A percentile compares a stretch with the other conserved stretches of the same genome.
Conservation (phyloP, 2,329 filamentous ascomycete genomes). For the Monosporascus ibericus region DNA sequence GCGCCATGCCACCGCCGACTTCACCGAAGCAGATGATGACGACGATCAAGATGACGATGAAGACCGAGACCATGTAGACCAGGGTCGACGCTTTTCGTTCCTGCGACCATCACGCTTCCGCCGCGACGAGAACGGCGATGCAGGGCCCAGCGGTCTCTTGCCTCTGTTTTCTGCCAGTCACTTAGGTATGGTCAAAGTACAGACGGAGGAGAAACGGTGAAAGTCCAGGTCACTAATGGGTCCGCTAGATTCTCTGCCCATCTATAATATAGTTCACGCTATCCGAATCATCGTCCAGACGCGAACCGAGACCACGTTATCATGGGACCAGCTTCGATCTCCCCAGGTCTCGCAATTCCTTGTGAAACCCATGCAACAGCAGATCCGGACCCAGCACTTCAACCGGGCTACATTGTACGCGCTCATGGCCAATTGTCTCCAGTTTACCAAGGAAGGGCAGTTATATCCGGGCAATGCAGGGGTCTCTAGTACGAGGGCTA, state of each 20-base stretch:
- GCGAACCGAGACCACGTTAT: conserved; percentile 83
- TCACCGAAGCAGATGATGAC: conserved; percentile 57
- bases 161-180: conserved; percentile 77
- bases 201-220: background rate
- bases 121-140: conserved; percentile 31
- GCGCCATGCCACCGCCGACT: conserved; percentile 57
- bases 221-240: background rate
- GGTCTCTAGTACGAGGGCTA: conserved; percentile 74
- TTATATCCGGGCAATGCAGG: conserved; percentile 78
- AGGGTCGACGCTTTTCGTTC: background rate
- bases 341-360: conserved; percentile 94
- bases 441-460: conserved; percentile 84
- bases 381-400: conserved; percentile 77
- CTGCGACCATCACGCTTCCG: conserved; percentile 26
- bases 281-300: conserved; percentile 79
- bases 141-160: conserved; percentile 36
- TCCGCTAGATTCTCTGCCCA: conserved; percentile 67
- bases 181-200: conserved; percentile 49
- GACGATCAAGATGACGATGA: conserved; percentile 34
- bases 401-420: conserved; percentile 83
- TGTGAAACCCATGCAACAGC: conserved; percentile 89
- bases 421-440: conserved; percentile 86
- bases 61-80: conserved; percentile 19
- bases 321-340: conserved; percentile 93
- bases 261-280: conserved; percentile 86